A percentile compares a stretch with the other conserved stretches of the same genome.
phyloP scores from a whole-genome alignment of 2,329 filamentous ascomycete genomes.

The Tolypocladium album region DNA sequence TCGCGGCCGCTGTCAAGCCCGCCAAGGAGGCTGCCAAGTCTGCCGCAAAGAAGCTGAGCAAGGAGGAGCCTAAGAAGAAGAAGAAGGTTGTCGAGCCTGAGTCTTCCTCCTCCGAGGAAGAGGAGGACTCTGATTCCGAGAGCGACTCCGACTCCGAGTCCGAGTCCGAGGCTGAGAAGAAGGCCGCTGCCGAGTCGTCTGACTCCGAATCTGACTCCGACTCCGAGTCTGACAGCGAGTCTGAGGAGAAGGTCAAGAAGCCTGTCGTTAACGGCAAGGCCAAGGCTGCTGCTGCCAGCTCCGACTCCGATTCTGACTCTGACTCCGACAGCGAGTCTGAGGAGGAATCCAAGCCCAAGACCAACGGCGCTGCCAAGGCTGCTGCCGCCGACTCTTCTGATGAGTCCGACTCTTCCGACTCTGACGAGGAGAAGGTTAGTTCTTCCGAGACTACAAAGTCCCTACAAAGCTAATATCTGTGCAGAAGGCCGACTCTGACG shows the following conservation, averaged over 20 bases:
- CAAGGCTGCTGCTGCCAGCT: slow-evolving; percentile 19
- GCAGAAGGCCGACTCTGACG: slow-evolving; percentile 4
- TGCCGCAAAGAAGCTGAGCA: slow-evolving; percentile 36
- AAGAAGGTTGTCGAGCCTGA: slow-evolving; percentile 34
- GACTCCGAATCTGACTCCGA: slow-evolving; percentile 11
- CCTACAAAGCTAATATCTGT: not conserved
- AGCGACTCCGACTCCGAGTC: slow-evolving; percentile 13
- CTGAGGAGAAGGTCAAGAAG: slow-evolving; percentile 17
- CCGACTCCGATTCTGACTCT: slow-evolving; percentile 22
- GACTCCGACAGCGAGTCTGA: slow-evolving; percentile 28
- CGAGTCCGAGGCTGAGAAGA: slow-evolving; percentile 17
- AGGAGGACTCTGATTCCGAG: slow-evolving; percentile 23
- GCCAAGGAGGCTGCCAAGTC: slow-evolving; percentile 54
- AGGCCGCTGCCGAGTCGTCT: too few relatives aligned
- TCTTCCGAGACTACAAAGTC: not conserved
- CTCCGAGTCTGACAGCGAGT: slow-evolving; percentile 20
- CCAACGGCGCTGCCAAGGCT: slow-evolving; percentile 16
- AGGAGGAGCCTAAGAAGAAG: slow-evolving; percentile 39
- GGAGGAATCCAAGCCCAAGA: slow-evolving; percentile 17
- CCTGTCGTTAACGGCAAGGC: slow-evolving; percentile 11
- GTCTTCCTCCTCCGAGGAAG: slow-evolving; percentile 24
- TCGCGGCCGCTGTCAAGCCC: slow-evolving; percentile 56
- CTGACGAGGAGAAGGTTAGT: slow-evolving; percentile 19
- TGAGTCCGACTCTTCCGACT: slow-evolving; percentile 20
- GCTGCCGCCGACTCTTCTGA: slow-evolving; percentile 19